A percentile compares a stretch with the other conserved stretches of the same genome.
phyloP scores from a whole-genome alignment of 305 asterid species.

The Fraxinus sp. region DNA sequence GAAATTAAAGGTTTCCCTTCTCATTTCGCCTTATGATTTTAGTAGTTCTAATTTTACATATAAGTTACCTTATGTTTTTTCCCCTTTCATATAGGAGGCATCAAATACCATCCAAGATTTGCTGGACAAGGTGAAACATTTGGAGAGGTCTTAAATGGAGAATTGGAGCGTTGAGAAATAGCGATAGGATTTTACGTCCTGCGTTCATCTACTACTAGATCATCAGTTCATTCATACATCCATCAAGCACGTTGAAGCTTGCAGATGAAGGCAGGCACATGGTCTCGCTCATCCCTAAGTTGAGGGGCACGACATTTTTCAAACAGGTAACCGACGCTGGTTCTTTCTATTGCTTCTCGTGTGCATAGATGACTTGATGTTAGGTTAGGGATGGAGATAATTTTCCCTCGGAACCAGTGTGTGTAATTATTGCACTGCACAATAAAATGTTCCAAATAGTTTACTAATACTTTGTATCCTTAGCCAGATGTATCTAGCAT shows the following conservation, averaged over 20 bases:
- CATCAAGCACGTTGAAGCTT: not conserved
- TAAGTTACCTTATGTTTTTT: not conserved
- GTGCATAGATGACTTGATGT: not conserved
- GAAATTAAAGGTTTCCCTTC: constrained; percentile 54
- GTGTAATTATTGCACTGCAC: not conserved
- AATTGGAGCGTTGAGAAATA: constrained; percentile 16
- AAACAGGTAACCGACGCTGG: not conserved
- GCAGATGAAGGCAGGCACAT: not conserved
- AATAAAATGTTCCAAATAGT: not conserved
- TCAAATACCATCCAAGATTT: constrained; percentile 61
- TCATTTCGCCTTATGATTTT: not conserved
- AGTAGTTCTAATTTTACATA: not conserved
- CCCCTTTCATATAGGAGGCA: constrained; percentile 51
- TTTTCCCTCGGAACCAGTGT: not conserved
- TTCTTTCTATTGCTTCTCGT: not conserved
- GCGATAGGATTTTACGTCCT: not conserved
- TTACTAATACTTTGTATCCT: not conserved
- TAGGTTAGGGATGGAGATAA: not conserved
- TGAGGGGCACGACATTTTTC: not conserved
- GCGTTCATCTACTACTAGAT: not conserved
- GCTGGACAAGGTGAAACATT: constrained; percentile 46
- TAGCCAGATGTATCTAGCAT: not conserved
- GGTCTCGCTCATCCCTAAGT: not conserved
- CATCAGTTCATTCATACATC: not conserved
- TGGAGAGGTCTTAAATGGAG: constrained; percentile 41